These are phyloP conservation scores for Tetrahymena malaccensis DNA, from an alignment of 73 alveolate genomes.

Conservation along the genomic window DNA sequence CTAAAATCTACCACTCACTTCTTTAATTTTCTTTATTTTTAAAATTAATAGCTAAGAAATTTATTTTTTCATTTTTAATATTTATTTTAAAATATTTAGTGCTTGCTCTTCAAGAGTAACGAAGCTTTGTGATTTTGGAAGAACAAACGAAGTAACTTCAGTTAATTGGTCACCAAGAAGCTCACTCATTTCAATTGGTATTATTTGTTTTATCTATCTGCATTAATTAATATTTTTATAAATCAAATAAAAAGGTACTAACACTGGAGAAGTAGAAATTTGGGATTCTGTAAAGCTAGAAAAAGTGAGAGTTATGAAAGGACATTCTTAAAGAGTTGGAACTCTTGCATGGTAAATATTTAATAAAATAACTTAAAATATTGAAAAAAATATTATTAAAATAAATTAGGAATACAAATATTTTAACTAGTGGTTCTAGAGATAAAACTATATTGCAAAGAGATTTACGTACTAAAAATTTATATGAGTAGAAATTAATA, in stretches of 20 bases:
- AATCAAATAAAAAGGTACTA: constrained; percentile 57
- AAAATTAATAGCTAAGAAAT: background rate
- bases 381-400: background rate
- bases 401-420: constrained; percentile 59
- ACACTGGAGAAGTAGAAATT: constrained; percentile 58
- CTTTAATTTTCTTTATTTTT: background rate
- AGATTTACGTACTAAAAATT: constrained; percentile 69
- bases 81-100: background rate
- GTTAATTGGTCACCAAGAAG: constrained; percentile 84
- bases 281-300: constrained; percentile 66
- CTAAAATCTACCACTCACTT: background rate
- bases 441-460: constrained; percentile 85
- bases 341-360: constrained; percentile 38
- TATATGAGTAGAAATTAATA: constrained; percentile 24
- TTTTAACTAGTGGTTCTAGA: constrained; percentile 89
- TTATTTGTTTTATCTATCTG: background rate
- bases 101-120: constrained; percentile 78
- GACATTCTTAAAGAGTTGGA: constrained; percentile 81
- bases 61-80: background rate
- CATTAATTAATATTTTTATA: background rate
- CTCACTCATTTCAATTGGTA: constrained; percentile 7
- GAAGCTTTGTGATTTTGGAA: constrained; percentile 80
- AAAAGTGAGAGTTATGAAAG: constrained; percentile 61
- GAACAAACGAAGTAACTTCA: constrained; percentile 81
- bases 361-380: background rate